These are phyloP conservation scores for Andalucia godoyi DNA, from an alignment of 78 protist species.

Conservation along the genomic window DNA sequence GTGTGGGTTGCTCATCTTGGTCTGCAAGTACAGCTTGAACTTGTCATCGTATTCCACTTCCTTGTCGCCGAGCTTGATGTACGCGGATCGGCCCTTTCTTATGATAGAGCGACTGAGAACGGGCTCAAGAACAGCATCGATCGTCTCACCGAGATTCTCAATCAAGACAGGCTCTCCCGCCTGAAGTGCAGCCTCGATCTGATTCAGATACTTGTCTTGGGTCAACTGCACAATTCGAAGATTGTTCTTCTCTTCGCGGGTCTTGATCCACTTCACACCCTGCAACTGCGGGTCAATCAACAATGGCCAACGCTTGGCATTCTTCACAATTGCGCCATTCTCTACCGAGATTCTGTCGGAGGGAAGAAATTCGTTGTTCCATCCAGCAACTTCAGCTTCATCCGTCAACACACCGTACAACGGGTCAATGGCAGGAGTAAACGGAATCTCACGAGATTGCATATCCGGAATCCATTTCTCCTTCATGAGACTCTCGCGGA, in stretches of 20 bases:
- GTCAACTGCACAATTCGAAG: neutral
- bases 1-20: constrained; percentile 78
- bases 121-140: constrained; percentile 60
- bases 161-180: constrained; percentile 42
- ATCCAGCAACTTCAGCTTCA: constrained; percentile 38
- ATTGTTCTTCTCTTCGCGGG: constrained; percentile 15
- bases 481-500: constrained; percentile 12
- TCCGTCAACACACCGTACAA: constrained; percentile 12
- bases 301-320: constrained; percentile 28
- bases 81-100: neutral
- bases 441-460: constrained; percentile 8
- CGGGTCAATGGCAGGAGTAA: constrained; percentile 6
- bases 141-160: constrained; percentile 37
- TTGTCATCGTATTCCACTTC: constrained; percentile 39
- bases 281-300: constrained; percentile 50
- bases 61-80: constrained; percentile 49
- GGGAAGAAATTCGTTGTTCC: constrained; percentile 33
- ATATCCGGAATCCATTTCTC: constrained; percentile 4
- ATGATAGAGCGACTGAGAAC: constrained; percentile 24
- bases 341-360: constrained; percentile 21
- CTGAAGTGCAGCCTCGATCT: constrained; percentile 13
- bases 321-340: constrained; percentile 27
- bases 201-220: constrained; percentile 7
- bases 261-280: constrained; percentile 27
- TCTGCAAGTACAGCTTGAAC: constrained; percentile 59